Evolutionary conservation across 169 alveolate species (phyloP).

Genomic region (Eimeria praecox): DNA sequence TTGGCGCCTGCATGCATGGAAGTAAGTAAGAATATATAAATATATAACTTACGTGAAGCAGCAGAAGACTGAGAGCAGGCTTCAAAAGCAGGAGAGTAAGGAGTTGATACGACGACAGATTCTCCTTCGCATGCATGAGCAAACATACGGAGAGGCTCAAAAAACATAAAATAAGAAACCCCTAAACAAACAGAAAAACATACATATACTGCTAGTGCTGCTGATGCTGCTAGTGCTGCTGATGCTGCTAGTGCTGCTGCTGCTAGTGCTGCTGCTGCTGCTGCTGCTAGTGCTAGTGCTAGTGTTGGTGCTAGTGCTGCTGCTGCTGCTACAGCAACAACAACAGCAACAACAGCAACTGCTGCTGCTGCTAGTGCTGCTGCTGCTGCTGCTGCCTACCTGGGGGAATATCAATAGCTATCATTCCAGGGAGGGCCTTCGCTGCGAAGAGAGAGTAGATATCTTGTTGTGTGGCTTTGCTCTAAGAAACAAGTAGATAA

Average conservation of each 20-base stretch:
- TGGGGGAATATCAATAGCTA: constrained; percentile 18
- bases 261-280: not conserved
- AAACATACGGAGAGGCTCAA: not conserved
- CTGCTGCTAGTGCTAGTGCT: not conserved
- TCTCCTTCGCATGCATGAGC: constrained; percentile 30
- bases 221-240: not conserved
- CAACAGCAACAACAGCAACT: too few species aligned
- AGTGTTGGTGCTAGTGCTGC: not conserved
- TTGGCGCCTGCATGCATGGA: not conserved
- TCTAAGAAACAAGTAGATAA: not conserved
- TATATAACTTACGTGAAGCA: not conserved
- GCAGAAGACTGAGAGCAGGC: constrained; percentile 32
- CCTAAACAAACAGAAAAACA: not conserved
- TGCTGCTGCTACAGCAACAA: not conserved
- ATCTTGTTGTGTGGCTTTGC: constrained; percentile 13
- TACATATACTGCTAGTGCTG: too few species aligned
- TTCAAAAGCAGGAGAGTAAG: not conserved
- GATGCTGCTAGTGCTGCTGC: not conserved
- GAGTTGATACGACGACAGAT: constrained; percentile 1
- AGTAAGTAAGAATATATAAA: not conserved
- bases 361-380: not conserved
- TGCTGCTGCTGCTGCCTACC: constrained; percentile 1
- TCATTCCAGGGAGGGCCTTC: constrained; percentile 1
- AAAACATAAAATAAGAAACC: constrained; percentile 28
- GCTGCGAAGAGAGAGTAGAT: not conserved